A percentile compares a stretch with the other conserved stretches of the same genome.
Evolutionary conservation across 257 asterid genomes (phyloP).

Genomic region (Solanum appendiculatum): DNA sequence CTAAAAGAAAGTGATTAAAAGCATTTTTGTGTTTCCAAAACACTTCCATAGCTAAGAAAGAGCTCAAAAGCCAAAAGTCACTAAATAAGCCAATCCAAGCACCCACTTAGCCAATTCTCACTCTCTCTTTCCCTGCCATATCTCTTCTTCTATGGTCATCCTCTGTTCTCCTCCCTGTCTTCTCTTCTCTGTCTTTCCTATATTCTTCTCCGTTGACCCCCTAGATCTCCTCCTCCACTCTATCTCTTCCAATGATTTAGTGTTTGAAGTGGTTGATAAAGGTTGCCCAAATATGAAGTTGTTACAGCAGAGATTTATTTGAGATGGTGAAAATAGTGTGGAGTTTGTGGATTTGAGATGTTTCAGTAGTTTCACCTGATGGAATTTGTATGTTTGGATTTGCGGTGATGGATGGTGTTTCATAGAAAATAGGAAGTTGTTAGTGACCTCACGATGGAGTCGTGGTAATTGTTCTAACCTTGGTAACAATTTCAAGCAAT

Average conservation of each 20-base stretch:
- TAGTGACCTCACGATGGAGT: not conserved
- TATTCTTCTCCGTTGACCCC: not conserved
- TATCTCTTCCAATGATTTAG: not conserved
- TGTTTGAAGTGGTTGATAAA: not conserved
- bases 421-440: not conserved
- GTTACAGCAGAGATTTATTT: not conserved
- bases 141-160: not conserved
- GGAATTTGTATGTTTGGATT: not conserved
- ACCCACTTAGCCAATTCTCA: not conserved
- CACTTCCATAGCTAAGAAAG: too few species aligned
- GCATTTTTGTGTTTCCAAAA: not conserved
- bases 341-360: not conserved
- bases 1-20: not conserved
- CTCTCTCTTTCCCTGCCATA: too few species aligned
- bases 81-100: too few species aligned
- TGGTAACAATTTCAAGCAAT: not conserved
- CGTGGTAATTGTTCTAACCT: not conserved
- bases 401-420: not conserved
- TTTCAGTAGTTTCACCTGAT: not conserved
- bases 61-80: too few species aligned
- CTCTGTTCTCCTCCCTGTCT: not conserved
- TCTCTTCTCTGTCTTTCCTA: not conserved
- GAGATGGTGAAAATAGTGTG: not conserved
- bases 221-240: not conserved
- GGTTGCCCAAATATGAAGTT: not conserved